These are phyloP conservation scores for Penicillium sp. DNA, from an alignment of 2,329 filamentous ascomycete genomes.

Conservation along the genomic window DNA sequence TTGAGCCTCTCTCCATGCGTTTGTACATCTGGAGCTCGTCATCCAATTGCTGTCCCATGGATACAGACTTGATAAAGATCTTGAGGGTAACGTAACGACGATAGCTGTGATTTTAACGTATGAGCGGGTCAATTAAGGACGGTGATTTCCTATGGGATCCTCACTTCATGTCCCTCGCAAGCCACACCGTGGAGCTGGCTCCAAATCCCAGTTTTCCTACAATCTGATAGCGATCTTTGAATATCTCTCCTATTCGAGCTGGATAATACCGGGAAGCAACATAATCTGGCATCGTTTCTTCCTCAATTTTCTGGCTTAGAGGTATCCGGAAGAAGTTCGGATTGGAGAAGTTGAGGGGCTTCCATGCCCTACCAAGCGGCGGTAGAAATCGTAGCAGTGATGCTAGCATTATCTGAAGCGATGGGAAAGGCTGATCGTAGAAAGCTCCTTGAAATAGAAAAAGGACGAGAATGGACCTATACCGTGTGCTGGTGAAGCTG, in stretches of 20 bases:
- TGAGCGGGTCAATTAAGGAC: too few species aligned
- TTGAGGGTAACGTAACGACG: slow-evolving; percentile 32
- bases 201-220: slow-evolving; percentile 39
- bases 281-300: slow-evolving; percentile 31
- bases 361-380: too few species aligned
- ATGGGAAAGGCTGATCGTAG: too few species aligned
- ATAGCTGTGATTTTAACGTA: slow-evolving; percentile 20
- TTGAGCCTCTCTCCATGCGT: slow-evolving; percentile 30
- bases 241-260: slow-evolving; percentile 28
- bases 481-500: too few species aligned
- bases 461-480: too few species aligned
- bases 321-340: slow-evolving; percentile 27
- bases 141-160: too few species aligned
- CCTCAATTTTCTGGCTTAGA: slow-evolving; percentile 28
- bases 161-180: slow-evolving; percentile 36
- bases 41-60: slow-evolving; percentile 29
- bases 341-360: slow-evolving; percentile 33
- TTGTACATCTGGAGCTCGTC: slow-evolving; percentile 47
- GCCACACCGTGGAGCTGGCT: slow-evolving; percentile 36
- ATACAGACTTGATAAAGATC: slow-evolving; percentile 28
- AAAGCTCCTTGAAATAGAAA: too few species aligned
- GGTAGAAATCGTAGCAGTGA: too few species aligned
- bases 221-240: slow-evolving; percentile 34
- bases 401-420: too few species aligned
- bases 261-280: slow-evolving; percentile 29